Evolutionary conservation across 2,329 filamentous ascomycete genomes (phyloP).

Genomic region (Fusarium equiseti): DNA sequence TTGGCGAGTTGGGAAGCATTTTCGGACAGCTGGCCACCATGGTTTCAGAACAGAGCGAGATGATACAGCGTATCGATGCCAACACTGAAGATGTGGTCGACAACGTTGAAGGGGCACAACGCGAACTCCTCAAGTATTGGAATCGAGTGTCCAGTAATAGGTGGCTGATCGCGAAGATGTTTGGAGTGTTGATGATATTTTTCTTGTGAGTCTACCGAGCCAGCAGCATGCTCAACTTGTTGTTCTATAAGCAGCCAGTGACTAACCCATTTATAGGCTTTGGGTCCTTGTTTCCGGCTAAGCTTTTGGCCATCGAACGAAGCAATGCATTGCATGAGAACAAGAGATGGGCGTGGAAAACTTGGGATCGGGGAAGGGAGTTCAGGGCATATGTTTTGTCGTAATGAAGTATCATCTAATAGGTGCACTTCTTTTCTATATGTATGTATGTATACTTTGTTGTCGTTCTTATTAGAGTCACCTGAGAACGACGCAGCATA

Average conservation of each 20-base stretch:
- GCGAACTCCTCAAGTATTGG: constrained; percentile 98
- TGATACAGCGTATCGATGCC: constrained; percentile 96
- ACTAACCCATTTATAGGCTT: constrained; percentile 47
- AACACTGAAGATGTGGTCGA: constrained; percentile 98
- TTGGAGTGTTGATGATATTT: constrained; percentile 92
- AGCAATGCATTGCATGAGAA: constrained; percentile 22
- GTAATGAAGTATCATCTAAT: constrained; percentile 41
- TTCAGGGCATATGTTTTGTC: constrained; percentile 43
- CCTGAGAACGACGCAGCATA: constrained; percentile 28
- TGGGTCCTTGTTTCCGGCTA: constrained; percentile 57
- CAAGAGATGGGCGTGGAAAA: constrained; percentile 26
- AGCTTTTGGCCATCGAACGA: constrained; percentile 10
- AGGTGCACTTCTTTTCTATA: constrained; percentile 38
- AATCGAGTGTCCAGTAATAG: constrained; percentile 91
- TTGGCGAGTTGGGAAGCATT: constrained; percentile 88
- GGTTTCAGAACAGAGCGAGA: constrained; percentile 97
- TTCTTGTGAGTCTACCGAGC: constrained; percentile 66
- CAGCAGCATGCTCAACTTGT: background rate
- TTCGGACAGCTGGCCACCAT: constrained; percentile 96
- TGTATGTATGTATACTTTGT: constrained; percentile 42
- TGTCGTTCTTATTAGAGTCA: constrained; percentile 33
- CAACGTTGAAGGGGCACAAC: constrained; percentile 96
- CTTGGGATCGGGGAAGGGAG: constrained; percentile 17
- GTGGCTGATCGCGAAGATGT: constrained; percentile 89
- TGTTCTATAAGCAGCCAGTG: background rate